phyloP scores from a whole-genome alignment of 75 land plant species.

The Gnetum montanum region DNA sequence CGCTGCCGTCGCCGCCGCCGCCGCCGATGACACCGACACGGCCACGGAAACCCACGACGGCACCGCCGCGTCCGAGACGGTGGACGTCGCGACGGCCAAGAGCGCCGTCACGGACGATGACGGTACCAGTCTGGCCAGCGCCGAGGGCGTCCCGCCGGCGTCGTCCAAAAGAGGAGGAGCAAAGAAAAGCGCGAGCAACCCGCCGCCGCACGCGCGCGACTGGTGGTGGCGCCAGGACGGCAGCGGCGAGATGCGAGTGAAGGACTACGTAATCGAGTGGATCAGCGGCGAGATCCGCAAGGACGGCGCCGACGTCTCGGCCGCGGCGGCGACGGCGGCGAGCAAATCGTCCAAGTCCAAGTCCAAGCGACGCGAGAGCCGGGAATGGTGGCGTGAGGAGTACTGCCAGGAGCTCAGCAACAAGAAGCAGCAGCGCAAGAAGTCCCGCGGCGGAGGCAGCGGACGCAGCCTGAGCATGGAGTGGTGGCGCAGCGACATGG shows the following conservation, averaged over 20 bases:
- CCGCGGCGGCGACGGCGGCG: slow-evolving; percentile 27
- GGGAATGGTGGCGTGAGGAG: slow-evolving; percentile 98
- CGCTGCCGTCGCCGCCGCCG: not conserved
- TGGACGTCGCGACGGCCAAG: slow-evolving; percentile 7
- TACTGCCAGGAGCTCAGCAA: slow-evolving; percentile 57
- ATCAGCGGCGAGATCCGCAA: slow-evolving; percentile 42
- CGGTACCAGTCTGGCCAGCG: slow-evolving; percentile 7
- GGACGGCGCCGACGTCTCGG: slow-evolving; percentile 31
- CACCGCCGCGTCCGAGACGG: slow-evolving; percentile 11
- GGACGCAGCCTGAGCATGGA: slow-evolving; percentile 8
- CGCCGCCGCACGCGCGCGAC: too few relatives aligned
- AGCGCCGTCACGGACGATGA: not conserved
- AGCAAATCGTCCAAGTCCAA: slow-evolving; percentile 17
- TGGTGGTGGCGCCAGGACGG: slow-evolving; percentile 43
- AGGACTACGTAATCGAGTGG: slow-evolving; percentile 85
- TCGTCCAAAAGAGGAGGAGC: slow-evolving; percentile 19
- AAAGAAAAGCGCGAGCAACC: slow-evolving; percentile 13
- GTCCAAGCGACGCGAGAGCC: slow-evolving; percentile 35
- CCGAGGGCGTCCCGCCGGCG: slow-evolving; percentile 22
- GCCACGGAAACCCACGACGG: slow-evolving; percentile 6
- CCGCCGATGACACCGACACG: slow-evolving; percentile 11
- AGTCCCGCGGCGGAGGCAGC: slow-evolving; percentile 34
- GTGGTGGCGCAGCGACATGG: slow-evolving; percentile 8
- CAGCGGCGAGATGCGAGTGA: slow-evolving; percentile 29
- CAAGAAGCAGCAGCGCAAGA: too few relatives aligned